phyloP scores from a whole-genome alignment of 208 protist species.

The Acanthamoeba divionensis region DNA sequence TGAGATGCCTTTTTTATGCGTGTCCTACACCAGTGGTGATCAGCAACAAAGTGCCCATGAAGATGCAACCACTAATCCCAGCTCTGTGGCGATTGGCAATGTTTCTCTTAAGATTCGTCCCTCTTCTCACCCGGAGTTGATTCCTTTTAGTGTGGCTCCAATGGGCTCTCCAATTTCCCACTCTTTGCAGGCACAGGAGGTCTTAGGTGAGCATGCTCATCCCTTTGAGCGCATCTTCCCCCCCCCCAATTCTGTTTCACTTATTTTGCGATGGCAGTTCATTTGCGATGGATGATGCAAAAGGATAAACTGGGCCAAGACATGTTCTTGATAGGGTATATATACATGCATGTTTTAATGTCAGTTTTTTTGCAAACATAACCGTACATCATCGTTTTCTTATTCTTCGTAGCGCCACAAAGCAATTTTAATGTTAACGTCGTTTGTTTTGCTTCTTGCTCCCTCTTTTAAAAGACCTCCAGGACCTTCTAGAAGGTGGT shows the following conservation, averaged over 20 bases:
- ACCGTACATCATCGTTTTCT: conserved; percentile 21
- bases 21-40: too few relatives aligned
- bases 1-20: too few relatives aligned
- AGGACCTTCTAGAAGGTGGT: conserved; percentile 84
- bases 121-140: not conserved
- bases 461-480: conserved; percentile 74
- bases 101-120: not conserved
- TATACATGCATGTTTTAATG: not conserved
- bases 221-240: not conserved
- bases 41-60: too few relatives aligned
- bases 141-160: conserved; percentile 30
- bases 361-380: not conserved
- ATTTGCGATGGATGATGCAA: conserved; percentile 89
- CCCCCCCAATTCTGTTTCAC: not conserved
- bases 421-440: not conserved
- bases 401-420: not conserved
- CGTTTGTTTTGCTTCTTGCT: not conserved
- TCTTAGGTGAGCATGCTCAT: not conserved
- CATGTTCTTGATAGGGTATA: conserved; percentile 89
- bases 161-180: conserved; percentile 29
- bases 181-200: not conserved
- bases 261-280: not conserved
- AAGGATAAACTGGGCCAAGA: conserved; percentile 91
- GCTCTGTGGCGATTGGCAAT: not conserved
- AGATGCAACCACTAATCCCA: too few relatives aligned